Conservation (phyloP, 2,329 filamentous ascomycete genomes). For the Periglandula ipomoeae region DNA sequence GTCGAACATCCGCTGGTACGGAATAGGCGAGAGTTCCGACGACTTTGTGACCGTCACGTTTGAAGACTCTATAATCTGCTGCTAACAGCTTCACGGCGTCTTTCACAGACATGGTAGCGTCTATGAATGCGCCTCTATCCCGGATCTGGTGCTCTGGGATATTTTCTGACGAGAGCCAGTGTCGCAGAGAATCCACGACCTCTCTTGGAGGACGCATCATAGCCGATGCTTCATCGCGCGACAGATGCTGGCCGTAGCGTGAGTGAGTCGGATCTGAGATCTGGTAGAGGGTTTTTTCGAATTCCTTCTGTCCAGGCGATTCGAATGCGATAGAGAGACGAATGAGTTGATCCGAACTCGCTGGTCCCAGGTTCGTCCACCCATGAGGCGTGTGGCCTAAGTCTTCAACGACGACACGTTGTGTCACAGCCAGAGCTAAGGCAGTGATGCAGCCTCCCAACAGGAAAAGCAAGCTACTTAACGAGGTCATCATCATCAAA, state of each 20-base stretch:
- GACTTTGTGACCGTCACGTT: conserved; percentile 29
- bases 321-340: conserved; percentile 23
- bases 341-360: conserved; percentile 13
- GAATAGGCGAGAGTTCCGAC: conserved; percentile 29
- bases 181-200: conserved; percentile 29
- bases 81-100: conserved; percentile 35
- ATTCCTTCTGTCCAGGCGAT: conserved; percentile 12
- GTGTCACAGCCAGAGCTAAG: neutral
- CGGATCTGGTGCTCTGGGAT: conserved; percentile 26
- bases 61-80: conserved; percentile 33
- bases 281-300: conserved; percentile 36
- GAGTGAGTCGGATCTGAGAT: conserved; percentile 38
- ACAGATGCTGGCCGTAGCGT: conserved; percentile 40
- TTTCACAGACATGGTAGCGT: conserved; percentile 29
- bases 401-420: conserved; percentile 12
- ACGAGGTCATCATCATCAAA: neutral
- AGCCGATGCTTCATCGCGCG: conserved; percentile 36
- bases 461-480: neutral
- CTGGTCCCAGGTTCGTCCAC: conserved; percentile 15
- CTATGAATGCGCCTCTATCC: conserved; percentile 29
- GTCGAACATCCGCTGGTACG: conserved; percentile 23
- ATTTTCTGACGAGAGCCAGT: conserved; percentile 35
- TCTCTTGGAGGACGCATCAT: conserved; percentile 35
- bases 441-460: neutral
- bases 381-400: conserved; percentile 13